phyloP scores from a whole-genome alignment of 2,329 filamentous ascomycete genomes.

The Fusarium vanettenii region DNA sequence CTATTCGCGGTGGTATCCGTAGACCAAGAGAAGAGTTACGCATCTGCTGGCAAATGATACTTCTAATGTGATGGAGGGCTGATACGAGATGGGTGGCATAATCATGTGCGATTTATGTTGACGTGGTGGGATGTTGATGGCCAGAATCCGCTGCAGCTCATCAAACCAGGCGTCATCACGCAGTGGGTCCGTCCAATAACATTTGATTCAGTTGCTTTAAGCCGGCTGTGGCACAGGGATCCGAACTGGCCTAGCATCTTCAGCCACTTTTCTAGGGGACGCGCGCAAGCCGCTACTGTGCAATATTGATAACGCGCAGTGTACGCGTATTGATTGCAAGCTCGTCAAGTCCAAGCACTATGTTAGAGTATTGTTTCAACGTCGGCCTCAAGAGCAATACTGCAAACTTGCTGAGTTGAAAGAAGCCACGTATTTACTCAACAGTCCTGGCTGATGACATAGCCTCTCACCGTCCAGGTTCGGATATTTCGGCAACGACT shows the following conservation, averaged over 20 bases:
- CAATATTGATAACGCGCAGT: neutral
- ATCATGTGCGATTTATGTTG: neutral
- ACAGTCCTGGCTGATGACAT: neutral
- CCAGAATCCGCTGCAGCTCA: neutral
- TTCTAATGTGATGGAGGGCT: neutral
- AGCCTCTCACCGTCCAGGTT: neutral
- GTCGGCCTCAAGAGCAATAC: neutral
- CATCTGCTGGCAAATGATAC: neutral
- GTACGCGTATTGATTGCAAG: neutral
- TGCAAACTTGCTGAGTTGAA: neutral
- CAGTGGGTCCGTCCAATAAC: neutral
- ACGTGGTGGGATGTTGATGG: neutral
- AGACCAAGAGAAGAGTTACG: neutral
- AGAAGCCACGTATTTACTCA: neutral
- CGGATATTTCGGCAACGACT: neutral
- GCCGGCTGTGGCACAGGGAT: neutral
- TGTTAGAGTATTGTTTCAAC: neutral
- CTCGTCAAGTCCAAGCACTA: neutral
- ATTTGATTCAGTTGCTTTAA: neutral
- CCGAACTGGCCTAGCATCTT: neutral
- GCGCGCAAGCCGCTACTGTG: neutral
- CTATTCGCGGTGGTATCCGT: neutral
- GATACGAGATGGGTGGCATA: neutral
- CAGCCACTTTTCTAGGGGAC: neutral
- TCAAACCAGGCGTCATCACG: neutral